Percentiles rank a stretch among this genome's conserved stretches.
These are phyloP conservation scores for Kwoniella botswanensis DNA, from an alignment of 768 basidiomycete genomes.

Conservation along the genomic window DNA sequence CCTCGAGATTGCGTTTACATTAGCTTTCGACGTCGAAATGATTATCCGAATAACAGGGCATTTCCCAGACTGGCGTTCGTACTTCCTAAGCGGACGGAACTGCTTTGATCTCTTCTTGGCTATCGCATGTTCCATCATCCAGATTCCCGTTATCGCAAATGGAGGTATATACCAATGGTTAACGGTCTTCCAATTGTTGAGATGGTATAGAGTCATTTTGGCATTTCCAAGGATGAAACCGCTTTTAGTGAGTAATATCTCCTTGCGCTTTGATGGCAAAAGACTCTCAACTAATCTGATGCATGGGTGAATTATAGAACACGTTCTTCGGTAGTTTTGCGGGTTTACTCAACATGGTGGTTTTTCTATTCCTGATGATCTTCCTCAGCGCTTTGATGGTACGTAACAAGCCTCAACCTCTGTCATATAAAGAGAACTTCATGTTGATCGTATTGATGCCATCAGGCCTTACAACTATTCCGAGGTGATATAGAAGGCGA, in stretches of 20 bases:
- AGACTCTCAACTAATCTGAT: background rate
- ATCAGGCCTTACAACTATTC: slow-evolving; percentile 72
- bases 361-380: slow-evolving; percentile 87
- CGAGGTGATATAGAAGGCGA: slow-evolving; percentile 72
- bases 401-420: slow-evolving; percentile 11
- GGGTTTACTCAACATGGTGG: slow-evolving; percentile 85
- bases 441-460: background rate
- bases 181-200: slow-evolving; percentile 78
- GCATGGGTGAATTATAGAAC: slow-evolving; percentile 59
- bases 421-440: too few relatives aligned
- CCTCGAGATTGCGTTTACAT: slow-evolving; percentile 75
- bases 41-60: slow-evolving; percentile 71
- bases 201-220: slow-evolving; percentile 91
- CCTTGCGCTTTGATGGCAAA: background rate
- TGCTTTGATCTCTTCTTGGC: slow-evolving; percentile 78
- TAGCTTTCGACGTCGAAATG: slow-evolving; percentile 89
- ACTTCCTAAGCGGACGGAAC: slow-evolving; percentile 69
- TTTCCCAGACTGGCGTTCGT: slow-evolving; percentile 80
- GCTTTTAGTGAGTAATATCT: slow-evolving; percentile 68
- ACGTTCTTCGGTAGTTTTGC: slow-evolving; percentile 91
- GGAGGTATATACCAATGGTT: slow-evolving; percentile 82
- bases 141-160: slow-evolving; percentile 75
- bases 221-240: slow-evolving; percentile 89
- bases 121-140: slow-evolving; percentile 74
- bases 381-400: slow-evolving; percentile 79